Conservation (phyloP, 2,329 filamentous ascomycete species). For the Cytospora piceicola region DNA sequence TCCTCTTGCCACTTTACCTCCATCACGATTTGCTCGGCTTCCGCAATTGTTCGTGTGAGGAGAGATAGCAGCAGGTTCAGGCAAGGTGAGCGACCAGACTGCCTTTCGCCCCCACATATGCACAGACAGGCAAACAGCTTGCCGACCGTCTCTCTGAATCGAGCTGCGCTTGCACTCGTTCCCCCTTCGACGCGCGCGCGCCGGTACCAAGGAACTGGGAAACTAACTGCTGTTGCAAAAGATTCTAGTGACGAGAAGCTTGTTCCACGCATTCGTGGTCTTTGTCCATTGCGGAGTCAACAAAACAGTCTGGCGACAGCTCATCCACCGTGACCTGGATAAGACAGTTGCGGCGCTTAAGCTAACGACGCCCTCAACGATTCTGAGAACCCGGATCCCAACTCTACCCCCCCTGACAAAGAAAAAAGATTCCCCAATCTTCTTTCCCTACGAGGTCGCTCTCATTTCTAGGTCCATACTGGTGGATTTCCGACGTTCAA, state of each 20-base stretch:
- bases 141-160: slow-evolving; percentile 20
- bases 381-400: slow-evolving; percentile 15
- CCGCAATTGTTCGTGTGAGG: slow-evolving; percentile 20
- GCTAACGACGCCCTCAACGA: slow-evolving; percentile 19
- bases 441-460: not conserved
- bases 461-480: slow-evolving; percentile 7
- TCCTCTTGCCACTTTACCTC: slow-evolving; percentile 6
- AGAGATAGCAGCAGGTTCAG: slow-evolving; percentile 12
- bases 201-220: slow-evolving; percentile 17
- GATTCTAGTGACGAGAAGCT: slow-evolving; percentile 17
- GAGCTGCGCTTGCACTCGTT: slow-evolving; percentile 19
- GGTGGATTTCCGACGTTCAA: not conserved
- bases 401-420: slow-evolving; percentile 8
- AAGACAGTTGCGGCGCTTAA: slow-evolving; percentile 18
- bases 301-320: slow-evolving; percentile 14
- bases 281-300: slow-evolving; percentile 15
- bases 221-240: slow-evolving; percentile 14
- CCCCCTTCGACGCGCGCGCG: slow-evolving; percentile 13
- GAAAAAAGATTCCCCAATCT: not conserved
- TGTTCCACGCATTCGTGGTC: slow-evolving; percentile 19
- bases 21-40: slow-evolving; percentile 19
- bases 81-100: slow-evolving; percentile 16
- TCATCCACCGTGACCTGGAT: slow-evolving; percentile 16
- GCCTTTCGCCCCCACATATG: slow-evolving; percentile 25
- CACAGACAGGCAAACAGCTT: slow-evolving; percentile 27